phyloP scores from a whole-genome alignment of 192 early-diverging fungal species.

The Rhizophagus sp. region DNA sequence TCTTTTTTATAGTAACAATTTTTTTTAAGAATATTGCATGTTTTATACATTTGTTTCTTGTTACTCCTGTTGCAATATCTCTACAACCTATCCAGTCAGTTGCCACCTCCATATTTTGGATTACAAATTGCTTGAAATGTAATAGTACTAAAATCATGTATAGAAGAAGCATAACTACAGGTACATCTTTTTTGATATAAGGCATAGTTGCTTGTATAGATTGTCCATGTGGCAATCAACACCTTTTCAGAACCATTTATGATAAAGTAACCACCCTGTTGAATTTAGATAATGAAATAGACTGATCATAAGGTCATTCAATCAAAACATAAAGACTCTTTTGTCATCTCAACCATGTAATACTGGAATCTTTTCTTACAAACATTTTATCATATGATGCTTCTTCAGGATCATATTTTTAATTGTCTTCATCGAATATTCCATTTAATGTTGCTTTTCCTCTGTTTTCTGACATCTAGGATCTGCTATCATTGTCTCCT shows the following conservation, averaged over 20 bases:
- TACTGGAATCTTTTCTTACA: conserved; percentile 71
- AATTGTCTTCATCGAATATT: conserved; percentile 63
- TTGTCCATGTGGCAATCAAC: conserved; percentile 93
- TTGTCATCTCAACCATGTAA: conserved; percentile 70
- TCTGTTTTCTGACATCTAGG: conserved; percentile 69
- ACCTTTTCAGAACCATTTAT: conserved; percentile 99
- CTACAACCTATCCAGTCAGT: conserved; percentile 96
- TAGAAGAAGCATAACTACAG: conserved; percentile 83
- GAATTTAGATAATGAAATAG: not conserved
- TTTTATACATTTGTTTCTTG: conserved; percentile 86
- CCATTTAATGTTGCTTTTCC: conserved; percentile 62
- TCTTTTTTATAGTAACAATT: conserved; percentile 91
- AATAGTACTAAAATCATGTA: too few relatives aligned
- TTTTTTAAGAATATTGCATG: conserved; percentile 95
- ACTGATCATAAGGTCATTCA: conserved; percentile 80
- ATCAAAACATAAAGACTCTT: conserved; percentile 75
- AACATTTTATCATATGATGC: conserved; percentile 60
- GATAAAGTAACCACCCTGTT: conserved; percentile 97
- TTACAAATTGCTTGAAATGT: conserved; percentile 94
- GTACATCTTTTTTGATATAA: conserved; percentile 90
- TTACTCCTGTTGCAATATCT: conserved; percentile 80
- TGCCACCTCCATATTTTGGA: conserved; percentile 91
- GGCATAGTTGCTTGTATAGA: conserved; percentile 89
- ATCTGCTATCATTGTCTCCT: conserved; percentile 65
- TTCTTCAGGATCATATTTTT: conserved; percentile 50